Conservation (phyloP, 345 rosid genomes). For the Odontarrhena argentea region DNA sequence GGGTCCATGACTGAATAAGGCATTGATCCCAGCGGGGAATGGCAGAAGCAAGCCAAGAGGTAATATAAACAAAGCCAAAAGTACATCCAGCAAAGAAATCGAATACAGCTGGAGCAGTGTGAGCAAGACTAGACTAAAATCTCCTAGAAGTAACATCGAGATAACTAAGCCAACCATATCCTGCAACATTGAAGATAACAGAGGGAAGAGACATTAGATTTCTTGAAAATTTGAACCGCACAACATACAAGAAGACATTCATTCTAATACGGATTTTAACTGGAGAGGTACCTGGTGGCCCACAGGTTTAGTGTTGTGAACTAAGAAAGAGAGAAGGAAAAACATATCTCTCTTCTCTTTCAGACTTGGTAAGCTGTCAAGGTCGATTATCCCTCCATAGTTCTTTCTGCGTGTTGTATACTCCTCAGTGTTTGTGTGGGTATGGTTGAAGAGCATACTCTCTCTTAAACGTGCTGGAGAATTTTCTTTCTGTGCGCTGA, state of each 20-base stretch:
- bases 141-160: constrained; percentile 95
- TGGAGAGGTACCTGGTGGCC: constrained; percentile 81
- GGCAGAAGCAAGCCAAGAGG: constrained; percentile 96
- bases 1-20: constrained; percentile 96
- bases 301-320: constrained; percentile 95
- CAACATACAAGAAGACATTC: constrained; percentile 15
- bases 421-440: constrained; percentile 52
- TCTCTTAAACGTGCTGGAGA: constrained; percentile 49
- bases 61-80: constrained; percentile 81
- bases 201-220: constrained; percentile 2
- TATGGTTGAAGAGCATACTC: constrained; percentile 48
- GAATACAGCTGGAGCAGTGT: constrained; percentile 97
- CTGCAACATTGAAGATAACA: constrained; percentile 48
- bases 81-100: constrained; percentile 76
- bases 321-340: constrained; percentile 81
- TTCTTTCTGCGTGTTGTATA: constrained; percentile 54
- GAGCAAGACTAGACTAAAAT: constrained; percentile 98
- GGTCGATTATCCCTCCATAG: constrained; percentile 63
- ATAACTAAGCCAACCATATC: constrained; percentile 99
- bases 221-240: not conserved
- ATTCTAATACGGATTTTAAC: constrained; percentile 10
- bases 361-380: constrained; percentile 73
- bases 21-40: constrained; percentile 98
- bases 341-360: constrained; percentile 87
- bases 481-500: constrained; percentile 43